phyloP scores from a whole-genome alignment of 768 basidiomycete genomes.

The Lepiota venenata region DNA sequence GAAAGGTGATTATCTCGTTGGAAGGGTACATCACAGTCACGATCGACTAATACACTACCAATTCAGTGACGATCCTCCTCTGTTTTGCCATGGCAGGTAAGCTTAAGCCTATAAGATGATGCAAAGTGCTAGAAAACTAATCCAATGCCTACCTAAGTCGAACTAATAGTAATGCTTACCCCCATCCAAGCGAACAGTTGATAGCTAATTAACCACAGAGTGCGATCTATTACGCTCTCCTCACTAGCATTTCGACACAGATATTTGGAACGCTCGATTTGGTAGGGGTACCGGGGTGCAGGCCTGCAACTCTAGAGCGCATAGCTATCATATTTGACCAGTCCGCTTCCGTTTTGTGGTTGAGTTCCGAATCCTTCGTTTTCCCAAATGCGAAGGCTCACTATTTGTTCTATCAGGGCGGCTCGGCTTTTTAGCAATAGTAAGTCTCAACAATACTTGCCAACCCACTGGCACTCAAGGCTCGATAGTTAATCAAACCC shows the following conservation, averaged over 20 bases:
- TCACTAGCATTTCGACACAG: background rate
- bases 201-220: background rate
- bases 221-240: background rate
- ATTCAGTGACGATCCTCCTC: background rate
- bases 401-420: background rate
- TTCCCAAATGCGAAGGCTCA: background rate
- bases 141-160: background rate
- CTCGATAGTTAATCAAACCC: too few relatives aligned
- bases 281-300: background rate
- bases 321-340: background rate
- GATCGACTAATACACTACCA: too few relatives aligned
- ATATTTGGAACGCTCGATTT: background rate
- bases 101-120: background rate
- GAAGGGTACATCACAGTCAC: background rate
- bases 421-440: conserved; percentile 2
- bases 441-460: background rate
- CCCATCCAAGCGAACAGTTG: too few relatives aligned
- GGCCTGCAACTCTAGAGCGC: background rate
- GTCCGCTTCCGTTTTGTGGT: background rate
- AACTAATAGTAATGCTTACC: background rate
- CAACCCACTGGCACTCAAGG: background rate
- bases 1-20: background rate
- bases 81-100: conserved; percentile 5
- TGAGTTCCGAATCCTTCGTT: background rate
- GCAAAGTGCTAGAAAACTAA: background rate